These are phyloP conservation scores for Phlebiopsis flavidoalba DNA, from an alignment of 768 basidiomycete species.

Conservation along the genomic window DNA sequence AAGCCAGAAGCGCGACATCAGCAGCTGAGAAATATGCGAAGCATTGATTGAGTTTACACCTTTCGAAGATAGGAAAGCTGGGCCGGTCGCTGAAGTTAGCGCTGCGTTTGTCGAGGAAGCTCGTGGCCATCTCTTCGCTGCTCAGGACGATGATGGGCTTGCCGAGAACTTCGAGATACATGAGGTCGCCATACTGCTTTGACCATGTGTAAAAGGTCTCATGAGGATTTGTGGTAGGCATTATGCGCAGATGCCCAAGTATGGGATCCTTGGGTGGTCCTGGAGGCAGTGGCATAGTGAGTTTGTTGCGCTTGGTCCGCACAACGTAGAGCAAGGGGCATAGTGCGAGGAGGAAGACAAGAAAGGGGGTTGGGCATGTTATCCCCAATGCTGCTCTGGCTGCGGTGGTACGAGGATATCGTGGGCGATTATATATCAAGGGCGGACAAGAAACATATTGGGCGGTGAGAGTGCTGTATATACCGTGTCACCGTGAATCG, in stretches of 20 bases:
- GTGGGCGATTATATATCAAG: neutral
- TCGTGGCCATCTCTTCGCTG: constrained; percentile 25
- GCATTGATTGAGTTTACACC: constrained; percentile 3
- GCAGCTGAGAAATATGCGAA: neutral
- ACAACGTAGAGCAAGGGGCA: neutral
- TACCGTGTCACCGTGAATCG: no score
- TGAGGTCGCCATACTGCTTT: constrained; percentile 30
- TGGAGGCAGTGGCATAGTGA: constrained; percentile 20
- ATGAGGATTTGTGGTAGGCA: constrained; percentile 27
- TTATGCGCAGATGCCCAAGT: constrained; percentile 31
- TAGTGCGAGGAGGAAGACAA: neutral
- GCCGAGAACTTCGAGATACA: constrained; percentile 28
- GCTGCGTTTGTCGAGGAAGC: constrained; percentile 32
- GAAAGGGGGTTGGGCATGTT: neutral
- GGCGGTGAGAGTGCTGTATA: no score
- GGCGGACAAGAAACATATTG: no score
- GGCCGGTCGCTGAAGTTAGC: constrained; percentile 35
- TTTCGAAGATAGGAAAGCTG: constrained; percentile 19
- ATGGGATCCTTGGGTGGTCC: constrained; percentile 33
- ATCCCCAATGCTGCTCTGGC: neutral
- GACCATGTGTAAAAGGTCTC: constrained; percentile 27
- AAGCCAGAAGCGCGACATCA: neutral
- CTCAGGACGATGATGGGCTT: constrained; percentile 30
- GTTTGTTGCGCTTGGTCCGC: neutral
- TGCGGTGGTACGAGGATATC: neutral